phyloP scores from a whole-genome alignment of 169 alveolate species.

The Plasmodium gallinaceum region DNA sequence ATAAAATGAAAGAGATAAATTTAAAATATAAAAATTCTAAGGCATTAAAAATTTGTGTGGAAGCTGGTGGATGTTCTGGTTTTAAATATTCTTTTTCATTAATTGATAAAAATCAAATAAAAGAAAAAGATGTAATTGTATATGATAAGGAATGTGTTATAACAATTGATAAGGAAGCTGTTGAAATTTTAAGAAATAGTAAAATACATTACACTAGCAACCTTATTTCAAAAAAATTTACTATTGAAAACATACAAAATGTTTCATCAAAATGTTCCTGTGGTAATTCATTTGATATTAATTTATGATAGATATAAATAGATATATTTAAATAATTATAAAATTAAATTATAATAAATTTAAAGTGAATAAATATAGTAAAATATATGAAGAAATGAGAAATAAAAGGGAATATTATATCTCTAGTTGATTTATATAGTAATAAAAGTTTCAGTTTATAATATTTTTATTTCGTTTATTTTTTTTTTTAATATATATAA shows the following conservation, averaged over 20 bases:
- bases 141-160: constrained; percentile 76
- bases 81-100: constrained; percentile 83
- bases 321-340: too few species aligned
- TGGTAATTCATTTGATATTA: constrained; percentile 85
- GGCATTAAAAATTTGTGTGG: constrained; percentile 78
- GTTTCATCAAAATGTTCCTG: constrained; percentile 84
- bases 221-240: constrained; percentile 83
- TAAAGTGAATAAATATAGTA: neutral
- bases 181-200: constrained; percentile 77
- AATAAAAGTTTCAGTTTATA: too few species aligned
- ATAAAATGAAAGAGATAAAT: constrained; percentile 76
- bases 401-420: neutral
- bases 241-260: constrained; percentile 82
- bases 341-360: too few species aligned
- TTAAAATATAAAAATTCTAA: constrained; percentile 61
- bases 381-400: neutral
- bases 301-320: constrained; percentile 6
- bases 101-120: constrained; percentile 67
- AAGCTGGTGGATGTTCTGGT: constrained; percentile 89
- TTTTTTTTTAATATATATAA: too few species aligned
- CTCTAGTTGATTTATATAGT: too few species aligned
- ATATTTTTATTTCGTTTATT: too few species aligned
- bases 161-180: constrained; percentile 79
- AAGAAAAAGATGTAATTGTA: constrained; percentile 75
- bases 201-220: constrained; percentile 81